Evolutionary conservation across 1,139 yeast species (phyloP).

Genomic region (Suhomyces bribrorum): DNA sequence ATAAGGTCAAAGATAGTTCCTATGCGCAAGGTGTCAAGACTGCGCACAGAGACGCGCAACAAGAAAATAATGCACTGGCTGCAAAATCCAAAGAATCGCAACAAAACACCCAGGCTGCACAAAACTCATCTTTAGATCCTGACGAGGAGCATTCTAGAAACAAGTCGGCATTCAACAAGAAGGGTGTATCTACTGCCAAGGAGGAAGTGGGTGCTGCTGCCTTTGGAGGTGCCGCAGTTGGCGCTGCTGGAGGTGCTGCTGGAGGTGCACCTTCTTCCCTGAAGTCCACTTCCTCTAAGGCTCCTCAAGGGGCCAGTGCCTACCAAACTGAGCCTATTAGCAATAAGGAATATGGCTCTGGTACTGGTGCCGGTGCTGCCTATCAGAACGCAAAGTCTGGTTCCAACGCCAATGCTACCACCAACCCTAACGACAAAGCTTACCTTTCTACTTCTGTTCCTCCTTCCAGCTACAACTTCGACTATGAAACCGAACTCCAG

Average conservation of each 20-base stretch:
- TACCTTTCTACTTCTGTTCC: slow-evolving; percentile 15
- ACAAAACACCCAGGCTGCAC: neutral
- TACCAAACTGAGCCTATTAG: slow-evolving; percentile 12
- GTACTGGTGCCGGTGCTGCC: slow-evolving; percentile 11
- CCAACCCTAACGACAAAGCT: slow-evolving; percentile 5
- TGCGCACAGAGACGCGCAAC: slow-evolving; percentile 14
- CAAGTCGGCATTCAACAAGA: slow-evolving; percentile 33
- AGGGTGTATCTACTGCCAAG: slow-evolving; percentile 24
- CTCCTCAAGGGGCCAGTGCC: neutral
- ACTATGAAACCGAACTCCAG: slow-evolving; percentile 25
- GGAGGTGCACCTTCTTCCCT: neutral
- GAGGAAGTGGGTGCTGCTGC: slow-evolving; percentile 11
- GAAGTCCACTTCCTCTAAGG: neutral
- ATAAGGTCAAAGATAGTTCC: slow-evolving; percentile 18
- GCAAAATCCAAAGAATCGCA: too few species aligned
- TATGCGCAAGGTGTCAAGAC: slow-evolving; percentile 22
- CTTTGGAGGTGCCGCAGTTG: slow-evolving; percentile 8
- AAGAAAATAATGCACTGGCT: slow-evolving; percentile 9
- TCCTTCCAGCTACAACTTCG: slow-evolving; percentile 21
- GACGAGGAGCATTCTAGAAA: slow-evolving; percentile 28
- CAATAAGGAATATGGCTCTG: slow-evolving; percentile 21
- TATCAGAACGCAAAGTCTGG: slow-evolving; percentile 2
- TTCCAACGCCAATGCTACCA: slow-evolving; percentile 2
- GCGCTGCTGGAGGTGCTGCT: slow-evolving; percentile 14
- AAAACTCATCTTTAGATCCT: slow-evolving; percentile 21